Percentiles rank a stretch among this genome's conserved stretches.
These are phyloP conservation scores for Oryza rufipogon DNA, from an alignment of 176 grass and related monocot species.

Conservation along the genomic window DNA sequence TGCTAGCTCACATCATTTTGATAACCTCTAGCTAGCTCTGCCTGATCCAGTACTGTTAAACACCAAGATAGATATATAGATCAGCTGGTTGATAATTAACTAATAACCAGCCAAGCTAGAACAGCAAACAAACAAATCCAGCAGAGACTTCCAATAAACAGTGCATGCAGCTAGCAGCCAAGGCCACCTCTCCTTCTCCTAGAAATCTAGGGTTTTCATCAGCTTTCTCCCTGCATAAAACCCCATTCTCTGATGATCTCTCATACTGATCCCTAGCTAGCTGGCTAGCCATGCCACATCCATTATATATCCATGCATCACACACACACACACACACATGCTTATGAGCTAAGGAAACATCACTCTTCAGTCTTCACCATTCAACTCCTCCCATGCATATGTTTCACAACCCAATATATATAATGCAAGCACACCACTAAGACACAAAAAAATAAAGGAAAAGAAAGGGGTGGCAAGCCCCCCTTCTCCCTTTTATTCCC, in stretches of 20 bases:
- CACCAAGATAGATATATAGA: neutral
- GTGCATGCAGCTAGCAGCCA: constrained; percentile 4
- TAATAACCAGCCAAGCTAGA: constrained; percentile 46
- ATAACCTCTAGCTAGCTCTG: constrained; percentile 19
- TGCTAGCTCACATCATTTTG: constrained; percentile 22
- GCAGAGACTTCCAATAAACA: constrained; percentile 23
- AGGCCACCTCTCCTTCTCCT: constrained; percentile 20
- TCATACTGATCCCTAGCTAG: constrained; percentile 5
- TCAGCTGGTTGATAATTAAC: neutral
- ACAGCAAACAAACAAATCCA: constrained; percentile 26
- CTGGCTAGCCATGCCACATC: constrained; percentile 3
- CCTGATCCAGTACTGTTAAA: constrained; percentile 1
- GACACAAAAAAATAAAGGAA: constrained; percentile 32
- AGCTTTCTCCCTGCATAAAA: constrained; percentile 46
- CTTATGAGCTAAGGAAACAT: constrained; percentile 54
- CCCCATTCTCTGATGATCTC: constrained; percentile 6
- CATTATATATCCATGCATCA: constrained; percentile 34
- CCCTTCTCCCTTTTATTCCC: constrained; percentile 60
- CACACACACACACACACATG: constrained; percentile 41
- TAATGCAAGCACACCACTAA: constrained; percentile 58
- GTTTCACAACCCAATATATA: constrained; percentile 73
- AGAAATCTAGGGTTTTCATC: constrained; percentile 44
- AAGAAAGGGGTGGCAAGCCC: constrained; percentile 17
- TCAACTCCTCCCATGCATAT: constrained; percentile 34
- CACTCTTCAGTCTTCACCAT: constrained; percentile 13